Percentiles rank a stretch among this genome's conserved stretches.
phyloP scores from a whole-genome alignment of 2,329 filamentous ascomycete species.

The Colletotrichum abscissum region DNA sequence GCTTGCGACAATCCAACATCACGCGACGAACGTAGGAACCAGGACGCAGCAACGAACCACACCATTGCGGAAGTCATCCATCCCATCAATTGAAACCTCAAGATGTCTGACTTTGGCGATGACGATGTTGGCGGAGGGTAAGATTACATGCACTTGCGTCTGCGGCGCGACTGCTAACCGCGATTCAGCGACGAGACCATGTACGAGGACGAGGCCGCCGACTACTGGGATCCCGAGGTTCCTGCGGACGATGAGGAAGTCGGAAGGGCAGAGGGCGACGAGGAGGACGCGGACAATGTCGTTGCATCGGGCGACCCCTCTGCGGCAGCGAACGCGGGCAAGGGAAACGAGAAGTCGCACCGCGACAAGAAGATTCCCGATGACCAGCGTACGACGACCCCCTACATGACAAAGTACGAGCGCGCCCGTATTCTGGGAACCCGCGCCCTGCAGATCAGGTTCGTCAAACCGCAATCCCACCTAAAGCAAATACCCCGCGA shows the following conservation, averaged over 20 bases:
- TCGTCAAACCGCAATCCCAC: slow-evolving; percentile 42
- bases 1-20: slow-evolving; percentile 22
- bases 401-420: slow-evolving; percentile 99
- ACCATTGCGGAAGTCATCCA: not conserved
- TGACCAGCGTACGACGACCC: slow-evolving; percentile 89
- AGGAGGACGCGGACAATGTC: slow-evolving; percentile 69
- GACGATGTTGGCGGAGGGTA: slow-evolving; percentile 52
- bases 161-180: slow-evolving; percentile 13
- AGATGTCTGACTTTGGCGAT: slow-evolving; percentile 81
- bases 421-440: slow-evolving; percentile 92
- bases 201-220: slow-evolving; percentile 73
- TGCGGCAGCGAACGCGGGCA: slow-evolving; percentile 65
- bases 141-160: slow-evolving; percentile 1
- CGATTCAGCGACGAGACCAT: slow-evolving; percentile 72
- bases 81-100: slow-evolving; percentile 27
- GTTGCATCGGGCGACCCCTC: slow-evolving; percentile 72
- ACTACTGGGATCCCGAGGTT: slow-evolving; percentile 60
- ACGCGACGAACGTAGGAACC: slow-evolving; percentile 1
- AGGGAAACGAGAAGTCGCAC: slow-evolving; percentile 65
- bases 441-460: slow-evolving; percentile 95
- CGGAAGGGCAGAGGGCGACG: slow-evolving; percentile 62
- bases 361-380: slow-evolving; percentile 91
- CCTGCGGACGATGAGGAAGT: slow-evolving; percentile 66
- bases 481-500: not conserved
- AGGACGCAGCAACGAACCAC: not conserved